Conservation (phyloP, 78 protist genomes). For the Planoprotostelium fungivorum region DNA sequence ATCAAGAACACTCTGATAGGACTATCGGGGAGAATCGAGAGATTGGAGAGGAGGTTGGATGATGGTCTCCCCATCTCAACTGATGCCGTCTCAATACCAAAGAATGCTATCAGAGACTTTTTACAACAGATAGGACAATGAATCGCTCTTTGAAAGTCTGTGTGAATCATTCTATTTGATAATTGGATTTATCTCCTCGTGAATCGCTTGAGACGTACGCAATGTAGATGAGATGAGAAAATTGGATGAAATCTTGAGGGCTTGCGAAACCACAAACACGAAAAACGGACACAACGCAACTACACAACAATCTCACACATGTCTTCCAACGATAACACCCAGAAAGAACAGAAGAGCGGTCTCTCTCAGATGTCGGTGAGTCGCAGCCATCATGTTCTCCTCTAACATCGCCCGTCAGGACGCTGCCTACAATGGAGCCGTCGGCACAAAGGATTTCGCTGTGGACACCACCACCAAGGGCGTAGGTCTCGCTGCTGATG, state of each 20-base stretch:
- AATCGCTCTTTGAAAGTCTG: too few species aligned
- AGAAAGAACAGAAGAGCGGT: background rate
- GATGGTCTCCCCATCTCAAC: background rate
- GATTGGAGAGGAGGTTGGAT: background rate
- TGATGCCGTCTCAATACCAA: background rate
- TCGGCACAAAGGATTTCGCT: background rate
- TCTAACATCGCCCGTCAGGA: background rate
- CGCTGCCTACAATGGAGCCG: background rate
- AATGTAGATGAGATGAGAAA: too few species aligned
- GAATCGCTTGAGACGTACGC: too few species aligned
- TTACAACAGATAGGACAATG: background rate
- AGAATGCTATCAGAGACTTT: background rate
- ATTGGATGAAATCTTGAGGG: too few species aligned
- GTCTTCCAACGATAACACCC: background rate
- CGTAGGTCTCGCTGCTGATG: background rate
- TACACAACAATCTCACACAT: background rate
- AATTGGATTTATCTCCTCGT: too few species aligned
- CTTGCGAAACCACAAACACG: too few species aligned
- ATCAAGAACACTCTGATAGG: background rate
- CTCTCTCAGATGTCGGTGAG: background rate
- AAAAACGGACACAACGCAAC: too few species aligned
- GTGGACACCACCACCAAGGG: background rate
- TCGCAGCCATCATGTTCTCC: background rate
- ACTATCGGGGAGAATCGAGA: background rate
- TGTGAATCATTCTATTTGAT: too few species aligned